Conservation (phyloP, 78 protist genomes). For the Blattamonas nauphoetae region DNA sequence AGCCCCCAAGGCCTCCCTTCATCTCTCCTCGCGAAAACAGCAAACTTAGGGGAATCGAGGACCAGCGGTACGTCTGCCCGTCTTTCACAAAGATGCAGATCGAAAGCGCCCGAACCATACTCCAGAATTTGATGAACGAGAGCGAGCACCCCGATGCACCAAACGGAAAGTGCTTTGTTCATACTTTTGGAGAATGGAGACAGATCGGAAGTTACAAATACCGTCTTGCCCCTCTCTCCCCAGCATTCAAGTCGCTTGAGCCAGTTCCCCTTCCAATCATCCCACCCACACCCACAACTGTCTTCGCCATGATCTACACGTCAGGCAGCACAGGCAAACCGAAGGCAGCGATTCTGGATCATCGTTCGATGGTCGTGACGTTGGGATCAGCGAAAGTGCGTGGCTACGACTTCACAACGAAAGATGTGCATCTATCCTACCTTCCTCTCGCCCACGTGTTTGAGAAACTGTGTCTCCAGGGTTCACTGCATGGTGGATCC, state of each 20-base stretch:
- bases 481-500: background rate
- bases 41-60: background rate
- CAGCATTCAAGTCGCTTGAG: background rate
- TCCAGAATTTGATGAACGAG: background rate
- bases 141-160: background rate
- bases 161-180: background rate
- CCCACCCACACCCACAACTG: background rate
- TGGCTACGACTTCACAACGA: background rate
- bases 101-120: background rate
- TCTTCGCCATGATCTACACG: background rate
- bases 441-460: conserved; percentile 4
- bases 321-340: conserved; percentile 4
- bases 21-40: background rate
- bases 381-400: background rate
- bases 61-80: background rate
- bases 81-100: background rate
- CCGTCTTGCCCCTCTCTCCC: background rate
- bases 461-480: background rate
- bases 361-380: background rate
- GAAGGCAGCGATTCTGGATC: background rate
- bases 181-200: background rate
- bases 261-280: background rate
- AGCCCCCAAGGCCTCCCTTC: background rate
- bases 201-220: background rate
- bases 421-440: background rate